phyloP scores from a whole-genome alignment of 495 filamentous ascomycete species.

The Trichocladium uniseriatum region DNA sequence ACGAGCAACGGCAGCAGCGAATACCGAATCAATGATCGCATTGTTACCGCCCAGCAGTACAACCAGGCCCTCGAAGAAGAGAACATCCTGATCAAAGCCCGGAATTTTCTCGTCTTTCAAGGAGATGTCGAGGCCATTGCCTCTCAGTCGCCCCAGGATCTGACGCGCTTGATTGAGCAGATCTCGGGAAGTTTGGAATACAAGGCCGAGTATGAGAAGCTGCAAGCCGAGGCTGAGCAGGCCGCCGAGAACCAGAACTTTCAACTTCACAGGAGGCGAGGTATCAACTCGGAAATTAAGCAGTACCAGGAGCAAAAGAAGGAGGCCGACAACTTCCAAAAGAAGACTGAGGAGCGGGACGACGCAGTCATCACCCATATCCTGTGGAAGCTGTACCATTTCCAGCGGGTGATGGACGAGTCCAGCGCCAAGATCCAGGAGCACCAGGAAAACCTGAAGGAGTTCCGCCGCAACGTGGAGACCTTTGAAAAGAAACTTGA shows the following conservation, averaged over 20 bases:
- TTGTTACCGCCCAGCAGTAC: conserved; percentile 84
- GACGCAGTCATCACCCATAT: conserved; percentile 90
- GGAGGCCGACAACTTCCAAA: conserved; percentile 84
- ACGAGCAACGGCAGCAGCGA: conserved; percentile 83
- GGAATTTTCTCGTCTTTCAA: conserved; percentile 97
- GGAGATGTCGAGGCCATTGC: conserved; percentile 98
- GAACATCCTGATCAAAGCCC: conserved; percentile 94
- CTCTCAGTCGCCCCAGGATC: conserved; percentile 80
- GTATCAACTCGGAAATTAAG: conserved; percentile 96
- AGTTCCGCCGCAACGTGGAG: conserved; percentile 78
- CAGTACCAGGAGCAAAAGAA: conserved; percentile 96
- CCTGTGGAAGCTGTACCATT: conserved; percentile 94
- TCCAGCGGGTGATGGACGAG: conserved; percentile 85
- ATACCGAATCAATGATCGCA: conserved; percentile 88
- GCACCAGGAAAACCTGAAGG: conserved; percentile 93
- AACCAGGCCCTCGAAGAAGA: conserved; percentile 87
- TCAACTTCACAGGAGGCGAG: conserved; percentile 77
- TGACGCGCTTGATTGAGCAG: conserved; percentile 94
- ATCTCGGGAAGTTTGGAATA: conserved; percentile 94
- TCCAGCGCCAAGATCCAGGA: conserved; percentile 85
- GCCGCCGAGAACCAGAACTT: conserved; percentile 80
- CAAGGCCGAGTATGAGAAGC: conserved; percentile 86
- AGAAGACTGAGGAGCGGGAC: conserved; percentile 81
- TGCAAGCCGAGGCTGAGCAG: conserved; percentile 77
- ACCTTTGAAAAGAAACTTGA: conserved; percentile 76